phyloP scores from a whole-genome alignment of 768 basidiomycete species.

The Leccinellum albellum region DNA sequence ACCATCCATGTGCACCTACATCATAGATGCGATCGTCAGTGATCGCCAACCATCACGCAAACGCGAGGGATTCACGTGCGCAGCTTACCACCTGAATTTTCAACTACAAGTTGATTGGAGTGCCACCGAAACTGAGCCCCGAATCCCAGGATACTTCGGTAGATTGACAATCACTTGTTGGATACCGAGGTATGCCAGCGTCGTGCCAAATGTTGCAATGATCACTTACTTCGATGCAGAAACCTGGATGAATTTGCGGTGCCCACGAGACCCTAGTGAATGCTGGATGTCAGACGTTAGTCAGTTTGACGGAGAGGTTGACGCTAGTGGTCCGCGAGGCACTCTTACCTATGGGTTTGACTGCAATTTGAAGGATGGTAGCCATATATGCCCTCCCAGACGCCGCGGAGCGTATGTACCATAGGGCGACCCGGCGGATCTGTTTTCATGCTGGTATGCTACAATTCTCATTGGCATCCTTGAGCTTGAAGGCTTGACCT shows the following conservation, averaged over 20 bases:
- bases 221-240: not conserved
- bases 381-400: not conserved
- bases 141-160: not conserved
- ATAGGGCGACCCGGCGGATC: too few relatives aligned
- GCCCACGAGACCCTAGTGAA: not conserved
- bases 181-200: not conserved
- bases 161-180: not conserved
- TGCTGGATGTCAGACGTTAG: not conserved
- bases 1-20: not conserved
- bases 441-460: too few relatives aligned
- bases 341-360: too few relatives aligned
- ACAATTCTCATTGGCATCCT: not conserved
- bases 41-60: not conserved
- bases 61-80: not conserved
- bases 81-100: not conserved
- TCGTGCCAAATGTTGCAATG: not conserved
- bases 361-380: not conserved
- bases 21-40: slow-evolving; percentile 1
- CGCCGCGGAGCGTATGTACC: not conserved
- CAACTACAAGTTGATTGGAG: not conserved
- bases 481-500: not conserved
- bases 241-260: not conserved
- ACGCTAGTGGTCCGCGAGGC: too few relatives aligned
- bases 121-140: not conserved
- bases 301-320: not conserved